Percentiles rank a stretch among this genome's conserved stretches.
phyloP scores from a whole-genome alignment of 148 eudicot species.

The Linanthus parryae region DNA sequence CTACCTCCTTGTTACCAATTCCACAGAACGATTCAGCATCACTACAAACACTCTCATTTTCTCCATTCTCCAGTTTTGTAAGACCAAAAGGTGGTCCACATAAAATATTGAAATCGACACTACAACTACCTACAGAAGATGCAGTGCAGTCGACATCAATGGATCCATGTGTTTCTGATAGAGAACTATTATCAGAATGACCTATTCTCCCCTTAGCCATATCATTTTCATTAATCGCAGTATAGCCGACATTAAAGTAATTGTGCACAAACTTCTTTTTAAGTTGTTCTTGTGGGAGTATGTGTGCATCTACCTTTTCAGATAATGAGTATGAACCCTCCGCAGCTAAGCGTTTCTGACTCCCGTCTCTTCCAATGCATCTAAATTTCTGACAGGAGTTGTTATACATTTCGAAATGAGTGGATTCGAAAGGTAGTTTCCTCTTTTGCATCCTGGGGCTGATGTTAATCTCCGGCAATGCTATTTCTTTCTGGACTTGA shows the following conservation, averaged over 20 bases:
- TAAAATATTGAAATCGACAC: conserved; percentile 25
- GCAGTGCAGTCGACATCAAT: conserved; percentile 30
- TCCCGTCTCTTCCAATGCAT: conserved; percentile 25
- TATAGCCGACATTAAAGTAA: conserved; percentile 19
- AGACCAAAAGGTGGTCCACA: conserved; percentile 17
- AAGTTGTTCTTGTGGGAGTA: conserved; percentile 28
- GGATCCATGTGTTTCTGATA: conserved; percentile 21
- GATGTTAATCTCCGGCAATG: conserved; percentile 22
- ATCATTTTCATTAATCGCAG: conserved; percentile 28
- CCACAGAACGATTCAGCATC: conserved; percentile 59
- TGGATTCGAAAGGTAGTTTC: conserved; percentile 18
- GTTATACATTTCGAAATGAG: conserved; percentile 27
- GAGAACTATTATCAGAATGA: conserved; percentile 30
- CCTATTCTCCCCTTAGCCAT: no score
- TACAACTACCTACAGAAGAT: conserved; percentile 74
- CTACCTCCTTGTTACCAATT: conserved; percentile 25
- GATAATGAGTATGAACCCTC: conserved; percentile 28
- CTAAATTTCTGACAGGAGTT: conserved; percentile 27
- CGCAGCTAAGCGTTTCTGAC: conserved; percentile 16
- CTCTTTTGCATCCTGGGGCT: conserved; percentile 38
- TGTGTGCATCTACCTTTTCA: conserved; percentile 58
- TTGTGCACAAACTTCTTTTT: conserved; percentile 27
- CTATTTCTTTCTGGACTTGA: conserved; percentile 18
- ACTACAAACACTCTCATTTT: conserved; percentile 36
- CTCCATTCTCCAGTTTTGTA: conserved; percentile 20